These are phyloP conservation scores for Pseudomassariella vexata DNA, from an alignment of 2,329 filamentous ascomycete species.

Conservation along the genomic window DNA sequence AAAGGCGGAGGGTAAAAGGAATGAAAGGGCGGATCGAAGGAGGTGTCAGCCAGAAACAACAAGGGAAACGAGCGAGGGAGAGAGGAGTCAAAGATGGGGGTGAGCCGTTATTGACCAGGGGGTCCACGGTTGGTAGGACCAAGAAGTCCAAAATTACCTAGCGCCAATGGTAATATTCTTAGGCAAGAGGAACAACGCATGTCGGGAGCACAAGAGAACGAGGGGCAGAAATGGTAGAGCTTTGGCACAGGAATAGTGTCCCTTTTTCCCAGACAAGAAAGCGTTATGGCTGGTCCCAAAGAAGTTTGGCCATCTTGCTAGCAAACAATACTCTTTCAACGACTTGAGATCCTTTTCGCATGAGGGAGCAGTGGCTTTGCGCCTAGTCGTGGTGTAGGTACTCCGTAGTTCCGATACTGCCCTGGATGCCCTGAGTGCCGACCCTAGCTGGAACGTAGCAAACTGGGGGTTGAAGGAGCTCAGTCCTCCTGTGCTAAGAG, in stretches of 20 bases:
- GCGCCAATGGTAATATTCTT: constrained; percentile 9
- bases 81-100: constrained; percentile 6
- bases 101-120: constrained; percentile 9
- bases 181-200: not conserved
- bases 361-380: too few species aligned
- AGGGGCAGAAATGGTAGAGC: not conserved
- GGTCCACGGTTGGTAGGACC: constrained; percentile 8
- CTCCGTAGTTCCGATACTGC: too few species aligned
- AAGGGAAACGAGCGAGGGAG: constrained; percentile 8
- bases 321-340: too few species aligned
- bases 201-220: not conserved
- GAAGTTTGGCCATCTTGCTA: too few species aligned
- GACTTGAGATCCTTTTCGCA: too few species aligned
- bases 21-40: constrained; percentile 15
- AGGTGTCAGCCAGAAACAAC: constrained; percentile 22
- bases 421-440: too few species aligned
- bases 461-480: too few species aligned
- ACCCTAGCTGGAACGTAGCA: too few species aligned
- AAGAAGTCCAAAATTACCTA: constrained; percentile 8
- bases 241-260: not conserved
- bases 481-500: too few species aligned
- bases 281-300: too few species aligned
- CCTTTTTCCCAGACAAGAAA: not conserved
- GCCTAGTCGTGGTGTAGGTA: too few species aligned
- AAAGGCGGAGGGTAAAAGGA: constrained; percentile 19